phyloP scores from a whole-genome alignment of 78 protist species.

The Pigoraptor vietnamica region DNA sequence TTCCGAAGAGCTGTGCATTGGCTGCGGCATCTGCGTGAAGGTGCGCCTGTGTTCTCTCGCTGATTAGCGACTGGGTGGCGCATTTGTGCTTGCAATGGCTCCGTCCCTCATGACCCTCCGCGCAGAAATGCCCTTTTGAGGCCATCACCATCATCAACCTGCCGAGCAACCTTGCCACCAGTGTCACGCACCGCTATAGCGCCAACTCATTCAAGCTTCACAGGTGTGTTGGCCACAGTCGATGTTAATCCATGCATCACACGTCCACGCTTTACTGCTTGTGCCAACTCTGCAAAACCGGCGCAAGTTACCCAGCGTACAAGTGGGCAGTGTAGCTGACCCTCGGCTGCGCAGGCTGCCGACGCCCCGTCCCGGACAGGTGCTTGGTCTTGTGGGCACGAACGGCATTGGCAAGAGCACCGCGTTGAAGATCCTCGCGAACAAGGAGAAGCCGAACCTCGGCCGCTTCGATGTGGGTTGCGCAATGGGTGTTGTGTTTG shows the following conservation, averaged over 20 bases:
- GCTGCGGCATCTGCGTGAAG: constrained; percentile 98
- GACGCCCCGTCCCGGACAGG: constrained; percentile 97
- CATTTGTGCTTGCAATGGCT: not conserved
- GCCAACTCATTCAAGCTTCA: constrained; percentile 99
- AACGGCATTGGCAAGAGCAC: constrained; percentile 99
- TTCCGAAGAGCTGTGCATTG: constrained; percentile 97
- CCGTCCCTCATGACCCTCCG: not conserved
- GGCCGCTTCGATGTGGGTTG: constrained; percentile 74
- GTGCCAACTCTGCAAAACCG: too few species aligned
- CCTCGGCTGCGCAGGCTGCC: too few species aligned
- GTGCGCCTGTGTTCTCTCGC: not conserved
- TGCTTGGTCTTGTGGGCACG: constrained; percentile 99
- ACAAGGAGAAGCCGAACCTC: constrained; percentile 97
- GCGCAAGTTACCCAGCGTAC: too few species aligned
- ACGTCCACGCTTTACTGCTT: too few species aligned
- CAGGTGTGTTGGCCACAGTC: constrained; percentile 20
- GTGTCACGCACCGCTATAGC: constrained; percentile 96
- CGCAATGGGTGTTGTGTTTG: not conserved
- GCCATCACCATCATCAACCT: constrained; percentile 98
- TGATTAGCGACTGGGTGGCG: not conserved
- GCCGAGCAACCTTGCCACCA: constrained; percentile 83
- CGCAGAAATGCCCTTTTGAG: constrained; percentile 96
- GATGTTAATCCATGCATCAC: too few species aligned
- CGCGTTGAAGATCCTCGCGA: constrained; percentile 96
- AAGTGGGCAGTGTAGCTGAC: too few species aligned